A percentile compares a stretch with the other conserved stretches of the same genome.
Evolutionary conservation across 2,329 filamentous ascomycete species (phyloP).

Genomic region (Nothopassalora personata): DNA sequence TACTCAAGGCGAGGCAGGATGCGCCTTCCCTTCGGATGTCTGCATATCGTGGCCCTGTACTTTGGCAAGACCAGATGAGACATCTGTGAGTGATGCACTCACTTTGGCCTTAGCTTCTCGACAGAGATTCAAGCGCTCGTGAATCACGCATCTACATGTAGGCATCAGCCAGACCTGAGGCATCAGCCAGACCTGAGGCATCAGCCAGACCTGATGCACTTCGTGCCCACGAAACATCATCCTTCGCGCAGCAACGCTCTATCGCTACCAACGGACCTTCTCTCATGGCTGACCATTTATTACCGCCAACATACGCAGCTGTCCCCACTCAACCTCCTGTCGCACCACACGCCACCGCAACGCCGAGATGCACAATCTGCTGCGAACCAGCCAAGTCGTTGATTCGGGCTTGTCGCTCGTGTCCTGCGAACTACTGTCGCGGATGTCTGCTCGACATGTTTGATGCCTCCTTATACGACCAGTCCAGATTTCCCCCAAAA

Average conservation of each 20-base stretch:
- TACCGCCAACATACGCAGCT: not conserved
- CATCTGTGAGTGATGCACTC: not conserved
- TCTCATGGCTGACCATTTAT: not conserved
- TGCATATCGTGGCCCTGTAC: not conserved
- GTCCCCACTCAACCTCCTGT: not conserved
- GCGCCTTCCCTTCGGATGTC: not conserved
- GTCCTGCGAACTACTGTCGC: conserved; percentile 31
- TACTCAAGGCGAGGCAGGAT: not conserved
- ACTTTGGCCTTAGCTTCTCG: not conserved
- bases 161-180: not conserved
- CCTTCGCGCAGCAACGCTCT: no score
- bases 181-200: not conserved
- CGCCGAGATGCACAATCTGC: conserved; percentile 25
- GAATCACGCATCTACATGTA: not conserved
- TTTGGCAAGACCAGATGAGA: not conserved
- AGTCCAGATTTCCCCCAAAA: conserved; percentile 37
- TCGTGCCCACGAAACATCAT: no score
- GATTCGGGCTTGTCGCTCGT: conserved; percentile 32
- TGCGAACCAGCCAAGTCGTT: conserved; percentile 17
- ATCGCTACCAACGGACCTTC: no score
- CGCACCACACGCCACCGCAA: not conserved
- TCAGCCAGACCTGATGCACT: not conserved
- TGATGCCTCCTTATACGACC: conserved; percentile 35
- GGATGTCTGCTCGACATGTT: conserved; percentile 40
- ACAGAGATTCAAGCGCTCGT: not conserved